phyloP scores from a whole-genome alignment of 331 rosid species.

The Telfairia occidentalis region DNA sequence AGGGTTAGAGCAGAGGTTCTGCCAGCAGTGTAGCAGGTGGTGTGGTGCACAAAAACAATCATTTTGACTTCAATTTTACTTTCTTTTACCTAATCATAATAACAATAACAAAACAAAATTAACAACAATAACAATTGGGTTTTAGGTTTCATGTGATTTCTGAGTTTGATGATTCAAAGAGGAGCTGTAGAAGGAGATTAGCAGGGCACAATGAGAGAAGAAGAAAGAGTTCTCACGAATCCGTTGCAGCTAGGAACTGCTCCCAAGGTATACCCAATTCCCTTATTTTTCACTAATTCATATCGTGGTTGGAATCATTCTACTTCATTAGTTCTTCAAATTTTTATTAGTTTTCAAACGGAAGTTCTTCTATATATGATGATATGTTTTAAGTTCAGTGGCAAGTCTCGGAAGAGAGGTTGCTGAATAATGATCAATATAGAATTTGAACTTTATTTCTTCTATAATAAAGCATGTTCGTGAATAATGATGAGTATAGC shows the following conservation, averaged over 20 bases:
- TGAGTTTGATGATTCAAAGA: conserved; percentile 83
- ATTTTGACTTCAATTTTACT: too few relatives aligned
- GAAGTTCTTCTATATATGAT: too few relatives aligned
- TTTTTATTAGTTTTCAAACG: too few relatives aligned
- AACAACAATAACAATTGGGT: neutral
- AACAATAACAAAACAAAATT: too few relatives aligned
- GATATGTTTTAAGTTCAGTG: neutral
- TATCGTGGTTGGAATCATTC: neutral
- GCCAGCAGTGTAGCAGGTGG: conserved; percentile 95
- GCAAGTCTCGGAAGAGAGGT: neutral
- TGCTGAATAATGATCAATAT: neutral
- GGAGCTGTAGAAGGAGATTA: conserved; percentile 88
- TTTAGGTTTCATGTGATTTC: conserved; percentile 74
- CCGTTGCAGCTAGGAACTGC: conserved; percentile 37
- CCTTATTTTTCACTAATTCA: neutral
- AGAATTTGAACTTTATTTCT: neutral
- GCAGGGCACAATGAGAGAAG: conserved; percentile 94
- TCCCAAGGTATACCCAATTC: conserved; percentile 31
- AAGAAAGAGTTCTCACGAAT: conserved; percentile 73
- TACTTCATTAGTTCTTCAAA: neutral
- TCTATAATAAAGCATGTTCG: neutral
- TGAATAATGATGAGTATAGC: neutral
- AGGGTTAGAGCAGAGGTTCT: conserved; percentile 83
- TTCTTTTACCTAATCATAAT: too few relatives aligned
- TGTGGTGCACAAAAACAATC: neutral